These are phyloP conservation scores for Discostella stelligera DNA, from an alignment of 352 stramenopile genomes.

Conservation along the genomic window DNA sequence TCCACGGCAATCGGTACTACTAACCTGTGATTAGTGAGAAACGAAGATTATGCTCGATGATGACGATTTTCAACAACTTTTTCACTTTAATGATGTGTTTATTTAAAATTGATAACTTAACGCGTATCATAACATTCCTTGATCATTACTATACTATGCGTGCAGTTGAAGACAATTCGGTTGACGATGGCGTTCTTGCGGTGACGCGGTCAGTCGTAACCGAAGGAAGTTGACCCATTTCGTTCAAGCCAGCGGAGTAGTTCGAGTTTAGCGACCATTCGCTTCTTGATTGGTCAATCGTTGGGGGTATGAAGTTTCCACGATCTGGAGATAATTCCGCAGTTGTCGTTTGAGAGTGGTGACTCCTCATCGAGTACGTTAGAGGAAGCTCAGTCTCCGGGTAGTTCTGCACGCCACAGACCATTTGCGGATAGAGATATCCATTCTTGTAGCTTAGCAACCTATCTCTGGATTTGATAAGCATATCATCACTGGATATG, in stretches of 20 bases:
- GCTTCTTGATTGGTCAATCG: slow-evolving; percentile 4
- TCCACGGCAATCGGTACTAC: too few relatives aligned
- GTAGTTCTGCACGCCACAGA: slow-evolving; percentile 1
- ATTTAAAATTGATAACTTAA: too few relatives aligned
- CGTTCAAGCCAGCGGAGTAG: slow-evolving; percentile 16
- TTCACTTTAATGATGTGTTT: too few relatives aligned
- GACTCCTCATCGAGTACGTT: slow-evolving; percentile 7
- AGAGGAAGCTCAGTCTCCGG: slow-evolving; percentile 10
- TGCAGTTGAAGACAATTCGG: neutral
- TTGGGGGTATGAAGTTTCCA: neutral
- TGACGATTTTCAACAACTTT: too few relatives aligned
- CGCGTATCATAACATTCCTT: neutral
- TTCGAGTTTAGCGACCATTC: slow-evolving; percentile 13
- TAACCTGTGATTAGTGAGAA: too few relatives aligned
- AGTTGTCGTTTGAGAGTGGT: neutral
- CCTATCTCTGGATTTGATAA: slow-evolving; percentile 24
- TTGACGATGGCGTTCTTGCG: neutral
- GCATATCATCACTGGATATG: slow-evolving; percentile 43
- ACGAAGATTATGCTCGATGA: too few relatives aligned
- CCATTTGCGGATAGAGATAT: slow-evolving; percentile 11
- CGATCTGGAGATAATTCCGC: neutral
- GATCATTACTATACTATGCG: neutral
- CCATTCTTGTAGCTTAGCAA: slow-evolving; percentile 6
- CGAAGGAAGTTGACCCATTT: neutral
- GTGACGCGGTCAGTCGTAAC: neutral